Percentiles rank a stretch among this genome's conserved stretches.
phyloP scores from a whole-genome alignment of 2,329 filamentous ascomycete genomes.

The Fusarium gaditjirri region DNA sequence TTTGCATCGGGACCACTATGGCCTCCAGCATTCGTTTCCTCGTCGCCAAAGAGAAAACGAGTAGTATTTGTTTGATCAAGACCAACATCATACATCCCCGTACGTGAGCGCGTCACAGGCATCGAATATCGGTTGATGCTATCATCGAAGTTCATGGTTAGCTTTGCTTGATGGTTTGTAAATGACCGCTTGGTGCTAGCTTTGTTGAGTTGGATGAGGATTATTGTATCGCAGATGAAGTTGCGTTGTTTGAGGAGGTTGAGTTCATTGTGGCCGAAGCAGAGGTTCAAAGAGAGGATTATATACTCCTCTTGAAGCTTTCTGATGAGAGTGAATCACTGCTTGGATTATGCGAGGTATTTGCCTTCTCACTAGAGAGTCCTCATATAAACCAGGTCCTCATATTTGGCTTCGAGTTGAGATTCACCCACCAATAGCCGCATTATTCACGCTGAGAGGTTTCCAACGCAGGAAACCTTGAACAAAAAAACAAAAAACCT shows the following conservation, averaged over 20 bases:
- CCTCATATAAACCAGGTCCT: not conserved
- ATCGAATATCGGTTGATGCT: conserved; percentile 93
- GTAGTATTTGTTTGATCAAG: conserved; percentile 87
- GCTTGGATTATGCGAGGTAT: not conserved
- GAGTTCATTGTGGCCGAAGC: not conserved
- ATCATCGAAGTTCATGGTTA: conserved; percentile 41
- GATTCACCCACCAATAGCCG: not conserved
- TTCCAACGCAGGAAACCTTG: not conserved
- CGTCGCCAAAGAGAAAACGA: conserved; percentile 86
- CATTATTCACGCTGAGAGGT: not conserved
- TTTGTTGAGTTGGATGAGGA: conserved; percentile 1
- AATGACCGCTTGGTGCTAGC: not conserved
- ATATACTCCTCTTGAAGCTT: conserved; percentile 17
- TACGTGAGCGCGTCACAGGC: conserved; percentile 81
- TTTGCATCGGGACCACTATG: conserved; percentile 76
- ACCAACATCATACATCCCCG: conserved; percentile 72
- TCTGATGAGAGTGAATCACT: conserved; percentile 30
- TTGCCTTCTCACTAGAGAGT: conserved; percentile 18
- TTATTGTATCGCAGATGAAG: not conserved
- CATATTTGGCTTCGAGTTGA: not conserved
- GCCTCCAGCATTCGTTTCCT: conserved; percentile 66
- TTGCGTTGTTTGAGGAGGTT: not conserved
- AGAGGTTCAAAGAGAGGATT: conserved; percentile 2
- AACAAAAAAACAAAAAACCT: not conserved
- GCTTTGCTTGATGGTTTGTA: conserved; percentile 3